phyloP scores from a whole-genome alignment of 2,329 filamentous ascomycete species.

The Phaeosphaeriaceae sp. region DNA sequence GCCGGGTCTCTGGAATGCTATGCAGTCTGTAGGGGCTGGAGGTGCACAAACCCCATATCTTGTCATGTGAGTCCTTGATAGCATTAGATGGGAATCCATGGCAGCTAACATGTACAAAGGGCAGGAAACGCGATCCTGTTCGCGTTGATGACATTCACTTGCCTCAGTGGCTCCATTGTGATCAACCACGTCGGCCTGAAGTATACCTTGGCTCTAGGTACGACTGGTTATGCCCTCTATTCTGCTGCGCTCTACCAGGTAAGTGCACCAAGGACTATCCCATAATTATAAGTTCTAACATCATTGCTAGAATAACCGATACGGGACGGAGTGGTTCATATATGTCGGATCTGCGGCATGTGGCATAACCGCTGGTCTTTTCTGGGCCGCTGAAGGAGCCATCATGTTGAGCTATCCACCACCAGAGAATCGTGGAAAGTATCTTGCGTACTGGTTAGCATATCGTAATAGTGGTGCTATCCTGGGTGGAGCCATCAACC shows the following conservation, averaged over 20 bases:
- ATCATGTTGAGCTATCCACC: constrained; percentile 32
- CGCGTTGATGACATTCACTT: constrained; percentile 44
- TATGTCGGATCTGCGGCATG: constrained; percentile 34
- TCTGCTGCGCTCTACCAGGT: constrained; percentile 46
- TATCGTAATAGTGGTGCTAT: constrained; percentile 24
- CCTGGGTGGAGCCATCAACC: constrained; percentile 22
- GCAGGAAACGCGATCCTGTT: constrained; percentile 49
- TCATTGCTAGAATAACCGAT: constrained; percentile 39
- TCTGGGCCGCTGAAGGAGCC: constrained; percentile 36
- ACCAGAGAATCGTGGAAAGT: constrained; percentile 20
- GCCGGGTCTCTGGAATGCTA: constrained; percentile 42
- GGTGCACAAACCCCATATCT: constrained; percentile 38
- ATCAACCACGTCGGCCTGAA: constrained; percentile 7
- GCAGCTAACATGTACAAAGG: constrained; percentile 4
- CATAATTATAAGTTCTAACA: background rate
- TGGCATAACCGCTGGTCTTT: constrained; percentile 25
- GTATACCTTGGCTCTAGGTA: constrained; percentile 45
- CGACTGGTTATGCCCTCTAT: constrained; percentile 46
- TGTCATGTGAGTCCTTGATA: constrained; percentile 30
- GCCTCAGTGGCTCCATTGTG: constrained; percentile 38
- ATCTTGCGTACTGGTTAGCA: constrained; percentile 22
- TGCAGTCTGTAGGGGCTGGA: constrained; percentile 39
- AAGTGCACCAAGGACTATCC: background rate
- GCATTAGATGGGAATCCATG: background rate
- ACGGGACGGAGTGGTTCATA: constrained; percentile 32